Base-by-base conservation (phyloP, 257 asterid species). In the Orobanche coerulescens region DNA sequence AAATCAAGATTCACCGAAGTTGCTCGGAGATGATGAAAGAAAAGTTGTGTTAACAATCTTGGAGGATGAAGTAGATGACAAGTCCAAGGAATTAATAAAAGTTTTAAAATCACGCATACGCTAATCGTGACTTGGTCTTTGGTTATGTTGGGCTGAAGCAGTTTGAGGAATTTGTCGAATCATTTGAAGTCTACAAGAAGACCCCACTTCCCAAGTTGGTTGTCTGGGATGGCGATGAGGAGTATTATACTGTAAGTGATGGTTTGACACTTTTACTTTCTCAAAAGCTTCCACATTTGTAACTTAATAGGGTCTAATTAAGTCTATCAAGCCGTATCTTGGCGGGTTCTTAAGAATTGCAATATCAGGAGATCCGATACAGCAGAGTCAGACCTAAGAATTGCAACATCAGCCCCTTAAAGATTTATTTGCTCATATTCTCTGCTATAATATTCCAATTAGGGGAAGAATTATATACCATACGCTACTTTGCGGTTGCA, bases 161-260 rank as follows among this genome's bases (percentile, higher is more conserved):
- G 71, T 88, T 83, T 84, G 89, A 68, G 51, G 90, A 75, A 49
- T 88, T 92, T 55, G 82, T 73, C 4, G 91, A 86, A 71, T 78
- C 94, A 37, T 92, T 92, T 25, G 93, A 77, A 69, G 83, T 81
- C 25, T 46, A 67, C 58, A 75, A 72, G 80, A 82, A 76, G 73
- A 79, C 84, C 10, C 76, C 44, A 48, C 80, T 88, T 26, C 98
- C 98, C 5, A 84, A 73, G 75, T 84, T 88, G 88, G 74, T 88
- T 68, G 82, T 92, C 30, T 92, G 98, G 98, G 91, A 92, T 57
- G 90, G 96, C 50, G 66, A 76, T 26, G 94, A 79, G 77, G 93
- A 81, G 30, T 92, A 88, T 61, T 68, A 57, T 31, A 49, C 82
- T 26, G 98, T 92, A 78, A 65, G 94, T 77, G 16, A 56, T 44